A percentile compares a stretch with the other conserved stretches of the same genome.
Evolutionary conservation across 768 basidiomycete species (phyloP).

Genomic region (Pleurotus platypus): DNA sequence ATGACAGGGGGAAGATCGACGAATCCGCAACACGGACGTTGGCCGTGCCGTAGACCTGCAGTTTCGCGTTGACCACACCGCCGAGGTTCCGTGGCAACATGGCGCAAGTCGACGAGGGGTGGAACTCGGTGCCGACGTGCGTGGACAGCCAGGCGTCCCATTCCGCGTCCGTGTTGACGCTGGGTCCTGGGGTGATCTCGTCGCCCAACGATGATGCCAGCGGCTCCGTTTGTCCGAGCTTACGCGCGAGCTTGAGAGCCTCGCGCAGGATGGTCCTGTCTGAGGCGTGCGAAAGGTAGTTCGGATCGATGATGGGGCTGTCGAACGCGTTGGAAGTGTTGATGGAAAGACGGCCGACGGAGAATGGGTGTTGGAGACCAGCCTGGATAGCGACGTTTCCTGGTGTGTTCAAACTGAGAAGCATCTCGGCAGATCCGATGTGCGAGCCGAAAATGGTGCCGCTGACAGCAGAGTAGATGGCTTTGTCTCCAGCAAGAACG

Average conservation of each 20-base stretch:
- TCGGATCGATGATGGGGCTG: slow-evolving; percentile 59
- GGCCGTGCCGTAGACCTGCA: slow-evolving; percentile 42
- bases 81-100: slow-evolving; percentile 53
- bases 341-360: slow-evolving; percentile 59
- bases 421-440: slow-evolving; percentile 55
- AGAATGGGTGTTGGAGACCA: slow-evolving; percentile 62
- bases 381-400: slow-evolving; percentile 53
- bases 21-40: slow-evolving; percentile 54
- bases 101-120: slow-evolving; percentile 54
- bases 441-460: slow-evolving; percentile 33
- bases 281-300: slow-evolving; percentile 52
- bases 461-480: slow-evolving; percentile 45
- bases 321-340: slow-evolving; percentile 58
- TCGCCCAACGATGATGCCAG: slow-evolving; percentile 37
- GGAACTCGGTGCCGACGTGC: slow-evolving; percentile 50
- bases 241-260: slow-evolving; percentile 61
- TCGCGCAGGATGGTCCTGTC: slow-evolving; percentile 50
- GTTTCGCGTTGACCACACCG: slow-evolving; percentile 45
- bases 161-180: slow-evolving; percentile 51
- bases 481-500: slow-evolving; percentile 51
- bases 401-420: slow-evolving; percentile 36
- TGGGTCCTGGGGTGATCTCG: slow-evolving; percentile 49
- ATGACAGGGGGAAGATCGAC: slow-evolving; percentile 16
- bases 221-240: slow-evolving; percentile 48
- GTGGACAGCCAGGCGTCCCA: slow-evolving; percentile 50